A percentile compares a stretch with the other conserved stretches of the same genome.
Conservation (phyloP, 2,329 filamentous ascomycete species). For the Claviceps spartinae region DNA sequence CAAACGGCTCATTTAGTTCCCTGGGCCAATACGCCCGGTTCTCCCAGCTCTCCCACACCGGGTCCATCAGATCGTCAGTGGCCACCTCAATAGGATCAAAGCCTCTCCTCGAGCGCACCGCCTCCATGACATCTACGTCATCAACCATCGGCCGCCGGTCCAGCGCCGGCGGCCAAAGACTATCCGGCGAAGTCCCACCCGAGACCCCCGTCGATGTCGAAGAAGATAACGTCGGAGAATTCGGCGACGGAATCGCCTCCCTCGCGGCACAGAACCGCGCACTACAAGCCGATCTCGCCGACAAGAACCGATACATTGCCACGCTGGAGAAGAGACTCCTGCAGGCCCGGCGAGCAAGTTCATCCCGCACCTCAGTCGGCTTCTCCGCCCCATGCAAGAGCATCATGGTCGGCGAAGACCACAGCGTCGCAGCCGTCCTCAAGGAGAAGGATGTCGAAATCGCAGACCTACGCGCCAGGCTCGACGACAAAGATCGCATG, state of each 20-base stretch:
- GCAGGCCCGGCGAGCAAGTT: conserved; percentile 80
- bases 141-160: conserved; percentile 45
- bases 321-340: conserved; percentile 86
- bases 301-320: conserved; percentile 93
- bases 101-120: conserved; percentile 46
- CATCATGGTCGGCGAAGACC: conserved; percentile 64
- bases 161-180: conserved; percentile 24
- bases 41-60: conserved; percentile 41
- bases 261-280: conserved; percentile 75
- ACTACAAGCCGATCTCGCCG: conserved; percentile 86
- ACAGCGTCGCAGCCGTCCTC: conserved; percentile 57
- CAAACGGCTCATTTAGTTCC: conserved; percentile 55
- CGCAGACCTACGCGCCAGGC: conserved; percentile 69
- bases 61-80: conserved; percentile 55
- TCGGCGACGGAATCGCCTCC: conserved; percentile 74
- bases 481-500: conserved; percentile 96
- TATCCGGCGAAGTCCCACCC: conserved; percentile 27
- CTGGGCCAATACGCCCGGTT: conserved; percentile 49
- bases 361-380: conserved; percentile 70
- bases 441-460: conserved; percentile 91
- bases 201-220: conserved; percentile 37
- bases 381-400: conserved; percentile 47
- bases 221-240: conserved; percentile 63
- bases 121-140: conserved; percentile 51
- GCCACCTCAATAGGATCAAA: conserved; percentile 44